A percentile compares a stretch with the other conserved stretches of the same genome.
Conservation (phyloP, 345 rosid species). For the Triadica sebifera region DNA sequence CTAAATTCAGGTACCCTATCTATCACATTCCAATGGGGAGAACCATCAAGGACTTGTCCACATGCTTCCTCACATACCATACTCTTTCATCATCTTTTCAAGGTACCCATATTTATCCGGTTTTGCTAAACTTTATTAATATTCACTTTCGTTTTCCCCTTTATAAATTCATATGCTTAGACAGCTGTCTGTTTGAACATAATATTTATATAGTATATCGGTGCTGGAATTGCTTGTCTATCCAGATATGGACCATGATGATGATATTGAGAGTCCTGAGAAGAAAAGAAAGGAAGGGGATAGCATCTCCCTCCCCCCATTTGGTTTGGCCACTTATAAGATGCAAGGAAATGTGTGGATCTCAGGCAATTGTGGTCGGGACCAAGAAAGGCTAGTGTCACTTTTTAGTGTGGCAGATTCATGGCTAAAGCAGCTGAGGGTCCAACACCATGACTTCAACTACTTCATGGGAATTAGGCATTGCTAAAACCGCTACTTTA, state of each 20-base stretch:
- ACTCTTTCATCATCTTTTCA: constrained; percentile 93
- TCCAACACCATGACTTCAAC: constrained; percentile 96
- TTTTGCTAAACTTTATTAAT: neutral
- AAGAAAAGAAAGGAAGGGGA: constrained; percentile 64
- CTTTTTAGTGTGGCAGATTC: constrained; percentile 93
- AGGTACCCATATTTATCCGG: constrained; percentile 42
- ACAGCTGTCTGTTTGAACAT: too few relatives aligned
- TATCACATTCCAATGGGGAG: constrained; percentile 99
- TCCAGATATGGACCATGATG: constrained; percentile 72
- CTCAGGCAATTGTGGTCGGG: constrained; percentile 67
- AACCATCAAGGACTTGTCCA: constrained; percentile 92
- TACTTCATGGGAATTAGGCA: constrained; percentile 72
- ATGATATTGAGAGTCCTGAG: constrained; percentile 43
- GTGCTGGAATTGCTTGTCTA: neutral
- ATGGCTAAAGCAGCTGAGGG: constrained; percentile 93
- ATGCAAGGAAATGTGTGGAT: constrained; percentile 98
- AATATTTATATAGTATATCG: too few relatives aligned
- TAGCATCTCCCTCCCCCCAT: constrained; percentile 61
- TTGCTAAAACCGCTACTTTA: constrained; percentile 37
- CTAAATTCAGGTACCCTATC: constrained; percentile 76
- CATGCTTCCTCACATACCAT: constrained; percentile 95
- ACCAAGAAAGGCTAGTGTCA: constrained; percentile 75
- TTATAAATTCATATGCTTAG: too few relatives aligned
- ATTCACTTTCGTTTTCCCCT: too few relatives aligned
- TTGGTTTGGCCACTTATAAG: constrained; percentile 95